A percentile compares a stretch with the other conserved stretches of the same genome.
These are phyloP conservation scores for Iris pallida DNA, from an alignment of 116 monocot genomes.

Conservation along the genomic window DNA sequence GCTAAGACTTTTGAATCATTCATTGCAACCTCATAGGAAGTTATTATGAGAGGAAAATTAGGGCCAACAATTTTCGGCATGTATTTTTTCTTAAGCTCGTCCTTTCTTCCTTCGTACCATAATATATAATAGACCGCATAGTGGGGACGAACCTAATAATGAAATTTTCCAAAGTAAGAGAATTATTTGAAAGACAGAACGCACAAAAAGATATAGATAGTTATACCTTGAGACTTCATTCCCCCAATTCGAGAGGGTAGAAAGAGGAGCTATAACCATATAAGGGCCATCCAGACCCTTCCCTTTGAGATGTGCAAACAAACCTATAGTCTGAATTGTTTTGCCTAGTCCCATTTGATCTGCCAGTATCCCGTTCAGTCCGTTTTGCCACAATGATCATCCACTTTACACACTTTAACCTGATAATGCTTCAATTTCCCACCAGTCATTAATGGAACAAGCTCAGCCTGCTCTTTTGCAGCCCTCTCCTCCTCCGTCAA, in stretches of 20 bases:
- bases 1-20: constrained; percentile 53
- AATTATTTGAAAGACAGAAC: constrained; percentile 27
- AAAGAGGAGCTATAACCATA: constrained; percentile 90
- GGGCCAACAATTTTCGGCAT: constrained; percentile 59
- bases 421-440: constrained; percentile 82
- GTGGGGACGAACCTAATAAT: constrained; percentile 82
- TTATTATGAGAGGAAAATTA: constrained; percentile 64
- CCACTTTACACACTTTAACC: constrained; percentile 89
- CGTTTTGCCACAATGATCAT: constrained; percentile 92
- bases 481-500: constrained; percentile 59
- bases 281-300: constrained; percentile 87
- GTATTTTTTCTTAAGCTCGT: constrained; percentile 44
- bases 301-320: constrained; percentile 94
- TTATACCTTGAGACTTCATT: constrained; percentile 81
- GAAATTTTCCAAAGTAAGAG: neutral
- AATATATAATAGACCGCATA: constrained; percentile 63
- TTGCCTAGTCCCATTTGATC: constrained; percentile 98
- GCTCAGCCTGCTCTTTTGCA: constrained; percentile 61
- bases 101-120: constrained; percentile 65
- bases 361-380: constrained; percentile 83
- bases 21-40: constrained; percentile 71
- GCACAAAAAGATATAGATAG: neutral
- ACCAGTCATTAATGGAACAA: constrained; percentile 84
- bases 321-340: constrained; percentile 93
- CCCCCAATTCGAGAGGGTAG: constrained; percentile 94